Evolutionary conservation across 345 rosid genomes (phyloP).

Genomic region (Citrus trifoliata): DNA sequence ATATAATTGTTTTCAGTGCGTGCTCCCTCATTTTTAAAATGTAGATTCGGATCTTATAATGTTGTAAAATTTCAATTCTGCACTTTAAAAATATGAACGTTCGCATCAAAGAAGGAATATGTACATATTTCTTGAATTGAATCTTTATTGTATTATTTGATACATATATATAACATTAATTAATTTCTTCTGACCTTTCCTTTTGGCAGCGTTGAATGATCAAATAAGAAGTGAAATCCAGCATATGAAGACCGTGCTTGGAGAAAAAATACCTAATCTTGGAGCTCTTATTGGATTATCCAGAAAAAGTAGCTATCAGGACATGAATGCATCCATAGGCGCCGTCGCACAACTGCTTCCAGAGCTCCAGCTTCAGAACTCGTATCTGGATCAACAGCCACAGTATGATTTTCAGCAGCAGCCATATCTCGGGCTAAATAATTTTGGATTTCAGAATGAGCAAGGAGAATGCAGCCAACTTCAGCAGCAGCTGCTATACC

Average conservation of each 20-base stretch:
- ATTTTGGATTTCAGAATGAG: background rate
- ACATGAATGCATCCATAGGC: background rate
- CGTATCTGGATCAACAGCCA: background rate
- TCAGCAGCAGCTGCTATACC: background rate
- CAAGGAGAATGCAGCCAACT: background rate
- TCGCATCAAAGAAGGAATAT: too few species aligned
- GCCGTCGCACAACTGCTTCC: background rate
- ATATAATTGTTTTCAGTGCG: too few species aligned
- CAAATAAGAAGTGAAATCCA: conserved; percentile 5
- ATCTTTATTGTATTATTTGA: too few species aligned
- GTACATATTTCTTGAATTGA: too few species aligned
- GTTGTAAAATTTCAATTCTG: too few species aligned
- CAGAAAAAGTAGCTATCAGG: background rate
- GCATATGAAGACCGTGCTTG: background rate
- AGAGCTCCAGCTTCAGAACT: background rate
- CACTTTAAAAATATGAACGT: too few species aligned
- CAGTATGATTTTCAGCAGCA: background rate
- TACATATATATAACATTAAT: too few species aligned
- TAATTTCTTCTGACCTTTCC: background rate
- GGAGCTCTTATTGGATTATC: background rate
- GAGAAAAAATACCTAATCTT: background rate
- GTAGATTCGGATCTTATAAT: too few species aligned
- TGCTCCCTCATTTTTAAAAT: too few species aligned
- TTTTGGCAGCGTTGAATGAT: background rate
- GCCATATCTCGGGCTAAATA: background rate